Conservation (phyloP, 2,329 filamentous ascomycete species). For the Aspergillus fischeri region DNA sequence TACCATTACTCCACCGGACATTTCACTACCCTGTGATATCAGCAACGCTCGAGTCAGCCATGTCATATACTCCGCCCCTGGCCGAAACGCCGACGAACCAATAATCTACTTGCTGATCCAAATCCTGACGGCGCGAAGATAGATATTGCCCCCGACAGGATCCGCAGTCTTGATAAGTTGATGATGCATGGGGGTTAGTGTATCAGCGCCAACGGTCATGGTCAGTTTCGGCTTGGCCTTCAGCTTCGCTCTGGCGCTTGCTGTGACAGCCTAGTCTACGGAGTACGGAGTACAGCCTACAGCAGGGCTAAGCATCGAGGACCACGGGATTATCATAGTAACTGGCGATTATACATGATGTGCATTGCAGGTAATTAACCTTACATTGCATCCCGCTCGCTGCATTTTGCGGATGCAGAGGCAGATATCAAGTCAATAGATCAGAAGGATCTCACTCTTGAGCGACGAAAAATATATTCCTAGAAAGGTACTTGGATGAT, state of each 20-base stretch:
- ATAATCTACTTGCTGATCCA: background rate
- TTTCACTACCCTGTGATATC: background rate
- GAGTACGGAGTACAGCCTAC: background rate
- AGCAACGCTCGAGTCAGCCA: background rate
- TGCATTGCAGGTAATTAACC: conserved; percentile 22
- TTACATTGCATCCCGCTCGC: conserved; percentile 22
- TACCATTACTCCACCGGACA: background rate
- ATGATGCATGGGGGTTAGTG: background rate
- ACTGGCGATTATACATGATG: conserved; percentile 7
- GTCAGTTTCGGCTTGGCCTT: background rate
- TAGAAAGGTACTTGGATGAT: too few species aligned
- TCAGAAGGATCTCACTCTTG: too few species aligned
- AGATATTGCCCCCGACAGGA: background rate
- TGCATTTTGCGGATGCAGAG: conserved; percentile 6
- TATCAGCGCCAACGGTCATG: background rate
- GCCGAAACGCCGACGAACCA: background rate
- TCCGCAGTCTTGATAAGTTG: background rate
- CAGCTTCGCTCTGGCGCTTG: background rate
- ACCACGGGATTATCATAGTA: background rate
- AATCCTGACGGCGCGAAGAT: background rate
- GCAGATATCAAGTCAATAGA: too few species aligned
- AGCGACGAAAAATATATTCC: too few species aligned
- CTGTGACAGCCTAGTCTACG: background rate
- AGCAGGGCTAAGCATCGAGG: background rate
- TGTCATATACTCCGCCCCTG: background rate